Evolutionary conservation across 1,139 yeast species (phyloP), one percentile per base, ranked within the genome.

Genomic region (Saccharomyces pastorianus): DNA sequence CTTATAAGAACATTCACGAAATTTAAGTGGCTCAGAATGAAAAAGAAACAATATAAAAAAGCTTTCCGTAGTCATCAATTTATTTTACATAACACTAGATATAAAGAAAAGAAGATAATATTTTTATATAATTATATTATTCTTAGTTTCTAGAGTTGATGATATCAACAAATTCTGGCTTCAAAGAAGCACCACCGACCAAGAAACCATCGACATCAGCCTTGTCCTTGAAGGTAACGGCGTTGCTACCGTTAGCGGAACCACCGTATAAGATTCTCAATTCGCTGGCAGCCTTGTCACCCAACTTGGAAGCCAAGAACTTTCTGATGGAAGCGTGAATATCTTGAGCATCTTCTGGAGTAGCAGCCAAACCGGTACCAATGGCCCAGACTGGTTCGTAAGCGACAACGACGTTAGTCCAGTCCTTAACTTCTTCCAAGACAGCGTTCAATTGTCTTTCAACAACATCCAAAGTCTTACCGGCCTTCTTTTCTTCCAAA

Each of bases 371-470:
- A 71, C 99, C 99, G 66, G 99, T 91, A 74, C 99, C 99, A 70
- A 93, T 93, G 66, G 99, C 99, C 99, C 99, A 93, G 66, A 93
- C 96, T 67, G 99, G 99, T 79, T 93, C 99, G 78, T 95, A 95
- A 71, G 99, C 99, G 74, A 95, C 79, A 63, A 93, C 99, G 66
- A 93, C 80, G 75, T 88, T 81, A 62, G 85, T 70, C 99, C 99
- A 93, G 83, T 91, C 98, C 67, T 80, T 74, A 61, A 91, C 85
- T 64, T 85, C 78, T 72, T 83, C 87, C 68, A 88, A 77, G 59
- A 86, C 97, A 61, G 98, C 97, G 64, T 84, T 82, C 73, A 93
- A 81, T 82, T 93, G 98, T 77, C 88, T 83, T 71, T 88, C 83
- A 74, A 88, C 86, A 59, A 95, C 96, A 29, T 84, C 81, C 69